A percentile compares a stretch with the other conserved stretches of the same genome.
Evolutionary conservation across 2,329 filamentous ascomycete species (phyloP).

Genomic region (Aspergillus hortae): DNA sequence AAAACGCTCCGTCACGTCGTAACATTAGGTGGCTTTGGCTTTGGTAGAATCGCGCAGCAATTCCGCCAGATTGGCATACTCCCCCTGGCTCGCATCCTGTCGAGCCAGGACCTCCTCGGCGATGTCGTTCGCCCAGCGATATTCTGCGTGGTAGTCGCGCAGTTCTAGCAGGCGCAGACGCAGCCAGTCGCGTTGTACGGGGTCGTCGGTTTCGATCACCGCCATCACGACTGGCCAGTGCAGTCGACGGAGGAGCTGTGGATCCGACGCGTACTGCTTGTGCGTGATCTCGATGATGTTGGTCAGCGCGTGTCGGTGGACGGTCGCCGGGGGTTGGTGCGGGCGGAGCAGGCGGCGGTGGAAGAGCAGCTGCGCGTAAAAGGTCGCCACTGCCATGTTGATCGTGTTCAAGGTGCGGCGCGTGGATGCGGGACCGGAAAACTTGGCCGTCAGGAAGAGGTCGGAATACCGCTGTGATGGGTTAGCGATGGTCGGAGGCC

Average conservation of each 20-base stretch:
- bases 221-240: slow-evolving; percentile 35
- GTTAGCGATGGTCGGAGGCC: not conserved
- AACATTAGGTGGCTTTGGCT: not conserved
- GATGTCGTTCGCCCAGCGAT: slow-evolving; percentile 26
- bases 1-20: not conserved
- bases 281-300: slow-evolving; percentile 31
- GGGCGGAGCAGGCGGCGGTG: slow-evolving; percentile 30
- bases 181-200: slow-evolving; percentile 28
- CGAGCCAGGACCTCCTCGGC: slow-evolving; percentile 26
- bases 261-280: slow-evolving; percentile 30
- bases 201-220: slow-evolving; percentile 28
- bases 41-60: slow-evolving; percentile 17
- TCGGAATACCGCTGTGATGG: slow-evolving; percentile 32
- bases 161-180: slow-evolving; percentile 27
- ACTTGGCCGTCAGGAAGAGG: slow-evolving; percentile 33
- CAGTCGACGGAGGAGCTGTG: slow-evolving; percentile 27
- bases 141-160: slow-evolving; percentile 27
- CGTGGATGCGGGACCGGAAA: slow-evolving; percentile 24
- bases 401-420: slow-evolving; percentile 35
- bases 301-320: slow-evolving; percentile 26
- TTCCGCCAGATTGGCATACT: slow-evolving; percentile 25
- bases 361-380: slow-evolving; percentile 31
- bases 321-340: slow-evolving; percentile 11
- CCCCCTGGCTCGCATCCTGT: slow-evolving; percentile 22
- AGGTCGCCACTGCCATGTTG: slow-evolving; percentile 31